Evolutionary conservation across 2,329 filamentous ascomycete genomes (phyloP), one percentile per base, ranked within the genome.

Genomic region (Xylaria sp.): DNA sequence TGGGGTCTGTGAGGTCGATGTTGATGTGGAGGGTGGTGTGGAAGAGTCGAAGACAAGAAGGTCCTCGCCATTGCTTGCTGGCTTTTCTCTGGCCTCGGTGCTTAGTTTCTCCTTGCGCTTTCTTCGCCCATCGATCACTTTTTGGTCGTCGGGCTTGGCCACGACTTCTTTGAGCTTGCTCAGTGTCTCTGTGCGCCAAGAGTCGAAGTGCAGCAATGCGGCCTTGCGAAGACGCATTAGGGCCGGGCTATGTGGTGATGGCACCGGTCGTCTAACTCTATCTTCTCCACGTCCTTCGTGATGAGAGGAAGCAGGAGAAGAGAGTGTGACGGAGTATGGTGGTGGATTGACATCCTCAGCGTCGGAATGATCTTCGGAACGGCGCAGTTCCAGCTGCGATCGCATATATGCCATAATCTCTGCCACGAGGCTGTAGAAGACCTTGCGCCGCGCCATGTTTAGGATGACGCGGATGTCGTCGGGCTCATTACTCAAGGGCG

Each of bases 141-240:
- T 83, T 67, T 78, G 78, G 39, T 82, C 82, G 63, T 87, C 85
- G 11, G 84, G 79, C 2, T 83, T 81, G 12, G 86, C 82, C 12
- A 90, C 80, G 3, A 93, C 86, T 72, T 95, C 91, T 56, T 89
- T 89, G 0, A 97, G 83, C 53, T 90, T 87, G 19, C 85, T 81
- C n/a, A 94, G 83, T 1, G 95, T 89, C 36, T 88, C 85, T 30
- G 88, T 85, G 67, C 89, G 85, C 94, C 94, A 97, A n/a, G 89
- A 86, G 70, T 93, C 89, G 74, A 94, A 93, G 75, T 92, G 88
- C 51, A 85, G 82, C 12, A 96, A 78, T 0, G 92, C 88, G 4
- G 88, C 87, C 30, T 75, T 78, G 24, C 85, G 81, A 14, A 87
- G 72, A 30, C 72, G 75, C 45, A 78, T 48, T 8, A 82, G 75